A percentile compares a stretch with the other conserved stretches of the same genome.
phyloP scores from a whole-genome alignment of 208 protist species.

The Lotmaria passim region DNA sequence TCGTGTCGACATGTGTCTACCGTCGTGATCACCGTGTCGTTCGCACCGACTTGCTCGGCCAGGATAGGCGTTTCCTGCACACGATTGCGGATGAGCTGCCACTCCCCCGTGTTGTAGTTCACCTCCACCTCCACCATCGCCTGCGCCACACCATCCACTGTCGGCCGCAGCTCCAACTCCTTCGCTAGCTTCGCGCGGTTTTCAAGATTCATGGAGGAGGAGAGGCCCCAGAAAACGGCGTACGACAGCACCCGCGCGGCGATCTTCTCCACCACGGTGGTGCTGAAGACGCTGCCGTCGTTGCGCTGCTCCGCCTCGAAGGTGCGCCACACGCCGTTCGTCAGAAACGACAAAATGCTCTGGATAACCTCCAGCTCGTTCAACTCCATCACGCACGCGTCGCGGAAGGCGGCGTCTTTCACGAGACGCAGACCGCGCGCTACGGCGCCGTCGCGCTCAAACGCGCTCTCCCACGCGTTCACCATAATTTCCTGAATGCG shows the following conservation, averaged over 20 bases:
- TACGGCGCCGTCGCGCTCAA: constrained; percentile 85
- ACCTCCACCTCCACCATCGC: constrained; percentile 90
- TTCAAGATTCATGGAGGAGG: constrained; percentile 68
- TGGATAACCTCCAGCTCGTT: constrained; percentile 87
- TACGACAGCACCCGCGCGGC: constrained; percentile 76
- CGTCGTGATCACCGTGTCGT: constrained; percentile 98
- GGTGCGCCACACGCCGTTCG: constrained; percentile 87
- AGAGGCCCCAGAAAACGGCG: constrained; percentile 96
- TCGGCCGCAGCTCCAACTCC: constrained; percentile 56
- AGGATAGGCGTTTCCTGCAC: constrained; percentile 89
- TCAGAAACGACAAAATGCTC: constrained; percentile 93
- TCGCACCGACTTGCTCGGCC: constrained; percentile 90
- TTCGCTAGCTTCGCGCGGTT: constrained; percentile 64
- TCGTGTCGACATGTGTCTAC: constrained; percentile 98
- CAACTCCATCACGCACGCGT: constrained; percentile 95
- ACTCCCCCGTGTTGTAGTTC: constrained; percentile 77
- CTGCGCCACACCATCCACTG: constrained; percentile 31
- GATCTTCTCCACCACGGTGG: constrained; percentile 23
- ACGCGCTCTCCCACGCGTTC: constrained; percentile 76
- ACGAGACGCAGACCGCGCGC: constrained; percentile 75
- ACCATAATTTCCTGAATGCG: constrained; percentile 89
- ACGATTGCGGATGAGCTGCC: constrained; percentile 69
- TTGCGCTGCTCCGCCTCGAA: constrained; percentile 91
- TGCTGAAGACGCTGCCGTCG: constrained; percentile 28
- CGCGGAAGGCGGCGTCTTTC: constrained; percentile 61